Base-by-base conservation (phyloP, 129 eudicot species). In the Pseudognaphalium luteoalbum region DNA sequence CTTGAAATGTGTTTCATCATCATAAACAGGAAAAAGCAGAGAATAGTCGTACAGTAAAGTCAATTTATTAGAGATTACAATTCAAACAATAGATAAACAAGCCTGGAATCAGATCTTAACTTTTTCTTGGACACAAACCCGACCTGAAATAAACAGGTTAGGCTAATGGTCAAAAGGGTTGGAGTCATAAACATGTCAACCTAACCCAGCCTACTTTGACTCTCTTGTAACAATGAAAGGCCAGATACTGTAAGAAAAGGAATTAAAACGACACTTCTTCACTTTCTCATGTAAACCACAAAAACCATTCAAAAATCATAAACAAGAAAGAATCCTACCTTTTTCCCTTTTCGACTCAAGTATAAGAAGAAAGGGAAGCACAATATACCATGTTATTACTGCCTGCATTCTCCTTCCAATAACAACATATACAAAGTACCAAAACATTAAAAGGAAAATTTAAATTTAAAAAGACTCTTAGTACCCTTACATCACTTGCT, bases 401-500 rank as follows among this genome's bases (percentile, higher is more conserved):
- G 62, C 54, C 76, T 70, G 76, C 76, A 59, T 59, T 59, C 61
- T 60, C 42, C 76, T 70, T 78, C 66, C 76, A 71, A 78, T 20
- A 70, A 70, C 56, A 78, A 30, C 29, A 70, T 62, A 72, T 78
- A 78, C 82, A 78, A 41, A 67, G 8, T 68, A 68, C 58, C 59
- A 73, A 76, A 66, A 54, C 42, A 51, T 52, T 12, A 56, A 34
- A 20, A 17, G 19, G 51, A 54, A 72, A 54, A 33, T 4, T 6
- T 28, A 37, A 68, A 68, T 17, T 5, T 21, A 75, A 74, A 25
- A 2, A 22, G 32, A 16, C 20, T 11, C 50, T 68, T 42, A 68
- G 61, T 29, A 68, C 60, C 61, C 65, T 68, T 77, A 16, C 61
- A 56, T 37, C 75, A 76, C 80, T 67, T 66, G 57, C 56, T 35